These are phyloP conservation scores for Saksenaea vasiformis DNA, from an alignment of 371 early-diverging fungal genomes.

Conservation along the genomic window DNA sequence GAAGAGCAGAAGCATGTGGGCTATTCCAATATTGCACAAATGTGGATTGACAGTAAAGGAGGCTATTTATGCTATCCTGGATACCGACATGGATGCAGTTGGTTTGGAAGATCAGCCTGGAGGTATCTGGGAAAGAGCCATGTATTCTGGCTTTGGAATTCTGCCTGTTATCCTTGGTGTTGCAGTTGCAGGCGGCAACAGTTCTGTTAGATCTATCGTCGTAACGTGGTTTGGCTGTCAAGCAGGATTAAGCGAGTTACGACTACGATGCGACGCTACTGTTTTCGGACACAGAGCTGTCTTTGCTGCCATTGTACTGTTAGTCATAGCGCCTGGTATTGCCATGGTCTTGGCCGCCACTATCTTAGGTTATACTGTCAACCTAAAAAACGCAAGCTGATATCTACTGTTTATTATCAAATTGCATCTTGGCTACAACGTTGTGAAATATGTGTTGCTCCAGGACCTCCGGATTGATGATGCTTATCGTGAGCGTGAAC, in stretches of 20 bases:
- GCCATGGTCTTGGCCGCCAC: background rate
- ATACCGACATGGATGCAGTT: background rate
- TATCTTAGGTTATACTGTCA: background rate
- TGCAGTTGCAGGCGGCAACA: background rate
- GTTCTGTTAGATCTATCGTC: background rate
- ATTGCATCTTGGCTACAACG: too few relatives aligned
- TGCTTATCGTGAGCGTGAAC: too few relatives aligned
- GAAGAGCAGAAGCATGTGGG: background rate
- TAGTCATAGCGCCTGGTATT: background rate
- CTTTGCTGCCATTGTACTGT: background rate
- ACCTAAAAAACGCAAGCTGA: background rate
- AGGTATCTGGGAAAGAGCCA: background rate
- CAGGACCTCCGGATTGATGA: too few relatives aligned
- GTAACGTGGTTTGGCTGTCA: background rate
- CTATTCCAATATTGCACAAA: background rate
- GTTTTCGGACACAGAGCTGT: background rate
- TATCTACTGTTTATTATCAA: background rate
- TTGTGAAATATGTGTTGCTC: too few relatives aligned
- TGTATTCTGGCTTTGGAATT: background rate
- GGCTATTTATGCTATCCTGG: background rate
- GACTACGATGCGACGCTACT: background rate
- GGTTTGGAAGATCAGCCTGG: background rate
- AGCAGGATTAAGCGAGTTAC: background rate
- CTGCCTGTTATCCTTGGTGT: background rate
- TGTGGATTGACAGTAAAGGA: background rate